Conservation (phyloP, 306 rosid genomes). For the Corylus avellana region DNA sequence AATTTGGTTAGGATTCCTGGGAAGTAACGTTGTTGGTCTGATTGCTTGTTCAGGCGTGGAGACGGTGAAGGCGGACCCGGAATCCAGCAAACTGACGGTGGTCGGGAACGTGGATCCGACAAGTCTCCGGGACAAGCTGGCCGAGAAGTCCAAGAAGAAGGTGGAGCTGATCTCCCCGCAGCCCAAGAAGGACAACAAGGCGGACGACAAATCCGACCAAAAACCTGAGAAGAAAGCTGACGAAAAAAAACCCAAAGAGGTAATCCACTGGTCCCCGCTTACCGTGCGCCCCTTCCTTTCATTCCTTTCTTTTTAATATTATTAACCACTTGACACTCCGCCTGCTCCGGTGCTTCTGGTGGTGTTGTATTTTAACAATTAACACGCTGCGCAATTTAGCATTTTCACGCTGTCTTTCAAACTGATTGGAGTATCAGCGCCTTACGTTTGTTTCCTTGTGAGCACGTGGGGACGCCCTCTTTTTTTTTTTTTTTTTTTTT, state of each 20-base stretch:
- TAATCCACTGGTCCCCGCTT: constrained; percentile 12
- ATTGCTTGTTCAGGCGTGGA: constrained; percentile 47
- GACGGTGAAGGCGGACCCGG: constrained; percentile 36
- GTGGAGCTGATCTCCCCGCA: constrained; percentile 60
- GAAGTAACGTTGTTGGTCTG: constrained; percentile 1
- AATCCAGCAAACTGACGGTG: constrained; percentile 56
- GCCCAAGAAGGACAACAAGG: constrained; percentile 52
- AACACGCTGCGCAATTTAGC: neutral
- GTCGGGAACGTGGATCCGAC: constrained; percentile 54
- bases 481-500: neutral
- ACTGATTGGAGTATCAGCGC: neutral
- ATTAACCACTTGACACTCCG: too few relatives aligned
- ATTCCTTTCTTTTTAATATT: neutral
- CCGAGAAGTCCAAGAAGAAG: constrained; percentile 52
- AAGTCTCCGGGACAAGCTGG: constrained; percentile 46
- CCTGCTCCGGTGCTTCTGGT: neutral
- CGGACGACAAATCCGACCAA: constrained; percentile 32
- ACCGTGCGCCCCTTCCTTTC: constrained; percentile 19
- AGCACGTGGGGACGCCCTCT: neutral
- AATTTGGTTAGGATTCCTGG: neutral
- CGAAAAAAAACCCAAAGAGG: constrained; percentile 62
- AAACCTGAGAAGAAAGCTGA: constrained; percentile 27
- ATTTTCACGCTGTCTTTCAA: neutral
- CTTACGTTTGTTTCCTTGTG: neutral
- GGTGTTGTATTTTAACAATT: neutral